phyloP scores from a whole-genome alignment of 2,329 filamentous ascomycete genomes.

The Alternaria ethzedia region DNA sequence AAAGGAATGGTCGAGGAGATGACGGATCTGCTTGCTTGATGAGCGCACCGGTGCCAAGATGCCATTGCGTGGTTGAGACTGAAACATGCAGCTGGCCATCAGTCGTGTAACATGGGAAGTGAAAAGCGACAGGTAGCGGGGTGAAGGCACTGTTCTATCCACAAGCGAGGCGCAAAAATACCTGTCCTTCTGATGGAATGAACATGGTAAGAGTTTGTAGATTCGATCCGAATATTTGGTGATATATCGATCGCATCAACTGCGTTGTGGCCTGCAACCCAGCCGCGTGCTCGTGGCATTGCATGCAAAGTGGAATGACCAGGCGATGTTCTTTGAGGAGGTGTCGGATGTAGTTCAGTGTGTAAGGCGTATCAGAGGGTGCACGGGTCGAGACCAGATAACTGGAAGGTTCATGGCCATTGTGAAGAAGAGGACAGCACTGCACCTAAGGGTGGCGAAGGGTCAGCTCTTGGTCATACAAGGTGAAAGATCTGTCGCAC shows the following conservation, averaged over 20 bases:
- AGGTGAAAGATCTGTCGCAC: not conserved
- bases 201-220: not conserved
- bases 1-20: not conserved
- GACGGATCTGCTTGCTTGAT: not conserved
- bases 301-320: too few species aligned
- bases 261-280: too few species aligned
- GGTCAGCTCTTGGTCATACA: not conserved
- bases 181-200: not conserved
- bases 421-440: not conserved
- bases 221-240: too few species aligned
- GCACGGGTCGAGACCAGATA: not conserved
- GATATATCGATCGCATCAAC: too few species aligned
- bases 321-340: too few species aligned
- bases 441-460: not conserved
- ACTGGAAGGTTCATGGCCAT: not conserved
- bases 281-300: too few species aligned
- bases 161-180: not conserved
- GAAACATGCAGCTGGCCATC: not conserved
- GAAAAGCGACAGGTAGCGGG: not conserved
- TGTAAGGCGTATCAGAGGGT: not conserved
- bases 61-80: not conserved
- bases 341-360: not conserved
- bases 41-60: not conserved
- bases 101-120: not conserved
- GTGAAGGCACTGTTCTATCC: not conserved